phyloP scores from a whole-genome alignment of 768 basidiomycete species.

The Leccinum boreale region DNA sequence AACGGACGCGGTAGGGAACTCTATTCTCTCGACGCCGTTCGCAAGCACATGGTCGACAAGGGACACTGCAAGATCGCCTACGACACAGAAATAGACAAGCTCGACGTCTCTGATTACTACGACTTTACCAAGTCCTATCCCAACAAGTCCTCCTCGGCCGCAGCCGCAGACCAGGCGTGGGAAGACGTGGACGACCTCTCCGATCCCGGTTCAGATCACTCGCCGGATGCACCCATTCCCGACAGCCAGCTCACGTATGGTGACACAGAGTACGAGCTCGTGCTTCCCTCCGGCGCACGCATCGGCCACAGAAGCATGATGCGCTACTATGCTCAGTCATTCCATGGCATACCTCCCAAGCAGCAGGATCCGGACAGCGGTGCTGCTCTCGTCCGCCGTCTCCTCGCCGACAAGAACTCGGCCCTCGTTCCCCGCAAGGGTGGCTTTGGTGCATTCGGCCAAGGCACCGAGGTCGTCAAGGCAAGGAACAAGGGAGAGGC shows the following conservation, averaged over 20 bases:
- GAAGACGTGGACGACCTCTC: constrained; percentile 31
- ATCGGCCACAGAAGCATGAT: constrained; percentile 89
- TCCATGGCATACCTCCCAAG: constrained; percentile 46
- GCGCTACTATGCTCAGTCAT: constrained; percentile 83
- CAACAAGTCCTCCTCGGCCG: constrained; percentile 26
- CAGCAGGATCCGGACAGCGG: constrained; percentile 67
- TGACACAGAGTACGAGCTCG: constrained; percentile 81
- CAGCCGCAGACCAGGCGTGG: constrained; percentile 33
- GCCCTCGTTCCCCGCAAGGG: constrained; percentile 82
- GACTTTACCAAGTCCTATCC: constrained; percentile 87
- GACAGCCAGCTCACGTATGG: constrained; percentile 68
- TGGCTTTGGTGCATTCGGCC: constrained; percentile 84
- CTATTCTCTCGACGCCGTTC: constrained; percentile 78
- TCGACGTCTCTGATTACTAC: constrained; percentile 91
- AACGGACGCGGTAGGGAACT: constrained; percentile 81
- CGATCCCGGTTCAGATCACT: constrained; percentile 30
- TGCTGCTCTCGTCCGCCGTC: constrained; percentile 69
- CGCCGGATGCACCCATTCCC: constrained; percentile 33
- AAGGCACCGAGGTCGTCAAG: constrained; percentile 78
- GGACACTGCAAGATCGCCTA: constrained; percentile 96
- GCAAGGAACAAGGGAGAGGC: constrained; percentile 96
- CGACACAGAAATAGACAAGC: constrained; percentile 71
- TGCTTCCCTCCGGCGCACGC: constrained; percentile 87
- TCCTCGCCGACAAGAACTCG: constrained; percentile 79
- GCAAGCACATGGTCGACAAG: constrained; percentile 96